A percentile compares a stretch with the other conserved stretches of the same genome.
These are phyloP conservation scores for Neodidymelliopsis sp. DNA, from an alignment of 2,329 filamentous ascomycete species.

Conservation along the genomic window DNA sequence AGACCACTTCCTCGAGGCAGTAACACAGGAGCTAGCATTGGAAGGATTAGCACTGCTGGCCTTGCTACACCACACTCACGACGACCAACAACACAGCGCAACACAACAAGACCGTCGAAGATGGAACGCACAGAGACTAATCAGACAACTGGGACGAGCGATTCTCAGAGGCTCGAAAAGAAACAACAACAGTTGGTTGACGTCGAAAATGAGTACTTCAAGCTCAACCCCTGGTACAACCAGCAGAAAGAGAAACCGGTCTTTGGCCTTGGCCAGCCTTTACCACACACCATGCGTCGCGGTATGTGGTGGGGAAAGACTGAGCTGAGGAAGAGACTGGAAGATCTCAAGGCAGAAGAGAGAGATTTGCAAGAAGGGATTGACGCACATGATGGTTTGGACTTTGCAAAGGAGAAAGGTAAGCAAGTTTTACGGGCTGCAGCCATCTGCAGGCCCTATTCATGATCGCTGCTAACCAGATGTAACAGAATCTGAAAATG, in stretches of 20 bases:
- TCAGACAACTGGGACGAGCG: slow-evolving; percentile 15
- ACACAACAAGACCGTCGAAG: slow-evolving; percentile 11
- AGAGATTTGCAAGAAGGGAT: slow-evolving; percentile 23
- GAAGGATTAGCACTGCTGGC: slow-evolving; percentile 20
- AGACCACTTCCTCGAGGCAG: slow-evolving; percentile 6
- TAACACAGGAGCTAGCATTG: slow-evolving; percentile 25
- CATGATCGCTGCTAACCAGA: neutral
- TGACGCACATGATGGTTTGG: slow-evolving; percentile 26
- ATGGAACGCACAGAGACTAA: slow-evolving; percentile 28
- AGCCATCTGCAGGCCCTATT: too few species aligned
- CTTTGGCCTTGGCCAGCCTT: slow-evolving; percentile 62
- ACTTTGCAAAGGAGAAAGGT: slow-evolving; percentile 24
- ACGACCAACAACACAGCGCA: slow-evolving; percentile 16
- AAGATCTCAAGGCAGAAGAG: slow-evolving; percentile 25
- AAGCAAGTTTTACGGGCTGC: slow-evolving; percentile 17
- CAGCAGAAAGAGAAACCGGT: slow-evolving; percentile 61
- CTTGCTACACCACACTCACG: slow-evolving; percentile 5
- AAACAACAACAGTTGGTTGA: slow-evolving; percentile 36
- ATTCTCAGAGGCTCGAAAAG: slow-evolving; percentile 33
- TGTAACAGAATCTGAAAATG: slow-evolving; percentile 16
- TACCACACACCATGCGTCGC: slow-evolving; percentile 61
- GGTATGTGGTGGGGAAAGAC: slow-evolving; percentile 58
- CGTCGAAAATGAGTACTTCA: slow-evolving; percentile 62
- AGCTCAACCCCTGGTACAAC: slow-evolving; percentile 63
- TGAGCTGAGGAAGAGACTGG: slow-evolving; percentile 52